Conservation (phyloP, 805 yeast genomes). For the Barnettozyma sucrosica region DNA sequence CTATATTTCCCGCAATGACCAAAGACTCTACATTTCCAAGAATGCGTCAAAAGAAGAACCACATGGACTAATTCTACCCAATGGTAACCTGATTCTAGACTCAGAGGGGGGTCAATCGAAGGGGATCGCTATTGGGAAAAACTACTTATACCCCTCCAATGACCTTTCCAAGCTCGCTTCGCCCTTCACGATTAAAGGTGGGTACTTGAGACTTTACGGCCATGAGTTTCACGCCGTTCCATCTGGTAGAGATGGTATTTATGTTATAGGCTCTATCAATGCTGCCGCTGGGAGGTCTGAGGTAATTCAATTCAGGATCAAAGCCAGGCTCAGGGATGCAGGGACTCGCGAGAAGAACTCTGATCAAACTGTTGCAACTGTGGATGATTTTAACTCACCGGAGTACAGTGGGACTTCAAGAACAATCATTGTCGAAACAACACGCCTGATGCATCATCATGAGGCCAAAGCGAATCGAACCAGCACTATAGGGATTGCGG, state of each 20-base stretch:
- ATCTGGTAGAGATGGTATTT: constrained; percentile 1
- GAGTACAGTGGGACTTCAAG: neutral
- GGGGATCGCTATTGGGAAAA: constrained; percentile 5
- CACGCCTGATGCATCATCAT: neutral
- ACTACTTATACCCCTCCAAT: constrained; percentile 1
- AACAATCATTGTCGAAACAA: neutral
- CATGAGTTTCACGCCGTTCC: constrained; percentile 7
- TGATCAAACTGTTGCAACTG: neutral
- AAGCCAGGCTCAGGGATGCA: neutral
- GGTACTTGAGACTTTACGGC: constrained; percentile 3
- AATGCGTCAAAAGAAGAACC: neutral
- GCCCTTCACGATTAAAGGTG: constrained; percentile 6
- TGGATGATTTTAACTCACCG: neutral
- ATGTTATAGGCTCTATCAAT: constrained; percentile 1
- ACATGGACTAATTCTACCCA: neutral
- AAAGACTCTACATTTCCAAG: neutral
- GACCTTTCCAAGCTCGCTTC: neutral
- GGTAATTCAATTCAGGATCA: constrained; percentile 9
- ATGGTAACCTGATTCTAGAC: neutral
- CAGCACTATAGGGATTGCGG: neutral
- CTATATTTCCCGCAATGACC: neutral
- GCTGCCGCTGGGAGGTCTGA: neutral
- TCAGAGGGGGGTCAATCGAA: neutral
- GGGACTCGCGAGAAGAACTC: neutral
- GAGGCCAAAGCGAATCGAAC: neutral